These are phyloP conservation scores for Xylariaceae sp. DNA, from an alignment of 2,329 filamentous ascomycete genomes.

Conservation along the genomic window DNA sequence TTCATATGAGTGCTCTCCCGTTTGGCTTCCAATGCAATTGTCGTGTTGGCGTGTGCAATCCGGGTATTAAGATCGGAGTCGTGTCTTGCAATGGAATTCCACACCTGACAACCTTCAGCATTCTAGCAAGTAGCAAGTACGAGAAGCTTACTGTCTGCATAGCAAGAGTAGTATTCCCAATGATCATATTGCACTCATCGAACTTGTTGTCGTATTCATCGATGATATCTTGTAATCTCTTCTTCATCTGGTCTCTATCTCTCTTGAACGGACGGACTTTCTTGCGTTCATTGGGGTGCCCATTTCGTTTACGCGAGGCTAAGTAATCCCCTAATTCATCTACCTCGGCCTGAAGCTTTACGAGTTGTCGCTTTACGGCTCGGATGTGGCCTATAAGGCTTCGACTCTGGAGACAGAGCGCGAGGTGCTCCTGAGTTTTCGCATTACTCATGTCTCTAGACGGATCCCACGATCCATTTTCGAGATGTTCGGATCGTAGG, in stretches of 20 bases:
- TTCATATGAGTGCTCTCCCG: constrained; percentile 35
- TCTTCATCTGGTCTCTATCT: constrained; percentile 19
- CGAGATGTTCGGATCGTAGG: constrained; percentile 14
- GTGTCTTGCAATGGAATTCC: constrained; percentile 33
- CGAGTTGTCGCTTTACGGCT: constrained; percentile 13
- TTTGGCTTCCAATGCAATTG: constrained; percentile 29
- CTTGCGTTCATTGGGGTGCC: neutral
- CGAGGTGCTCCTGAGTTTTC: constrained; percentile 16
- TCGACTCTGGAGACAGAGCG: constrained; percentile 15
- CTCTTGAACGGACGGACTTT: constrained; percentile 10
- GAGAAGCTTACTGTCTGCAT: constrained; percentile 30
- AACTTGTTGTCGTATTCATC: constrained; percentile 36
- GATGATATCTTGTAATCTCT: constrained; percentile 28
- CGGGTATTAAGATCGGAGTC: constrained; percentile 31
- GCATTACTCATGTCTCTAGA: constrained; percentile 18
- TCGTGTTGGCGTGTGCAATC: constrained; percentile 29
- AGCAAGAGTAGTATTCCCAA: constrained; percentile 31
- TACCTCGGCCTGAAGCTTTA: constrained; percentile 16
- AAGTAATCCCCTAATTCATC: constrained; percentile 11
- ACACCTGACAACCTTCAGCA: constrained; percentile 23
- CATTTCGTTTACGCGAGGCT: neutral
- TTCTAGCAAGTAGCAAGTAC: neutral
- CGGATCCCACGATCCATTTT: constrained; percentile 8
- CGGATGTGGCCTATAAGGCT: constrained; percentile 19
- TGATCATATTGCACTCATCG: constrained; percentile 32